Evolutionary conservation across 139 green algal genomes (phyloP).

Genomic region (Coccomyxa sp.): DNA sequence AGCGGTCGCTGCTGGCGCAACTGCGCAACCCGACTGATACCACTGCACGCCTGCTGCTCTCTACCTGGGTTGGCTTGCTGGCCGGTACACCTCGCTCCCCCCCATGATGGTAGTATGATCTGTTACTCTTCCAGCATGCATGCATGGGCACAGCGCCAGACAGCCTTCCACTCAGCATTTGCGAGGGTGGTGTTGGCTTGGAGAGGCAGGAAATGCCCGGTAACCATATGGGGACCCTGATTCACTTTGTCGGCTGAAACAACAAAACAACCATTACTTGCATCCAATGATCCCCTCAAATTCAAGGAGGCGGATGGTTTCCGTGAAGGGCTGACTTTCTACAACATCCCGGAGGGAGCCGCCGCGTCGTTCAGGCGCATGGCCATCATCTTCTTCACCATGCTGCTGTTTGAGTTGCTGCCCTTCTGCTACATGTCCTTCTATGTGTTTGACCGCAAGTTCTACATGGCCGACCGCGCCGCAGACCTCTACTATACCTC

Average conservation of each 20-base stretch:
- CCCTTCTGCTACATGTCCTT: conserved; percentile 63
- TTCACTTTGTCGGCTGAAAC: no score
- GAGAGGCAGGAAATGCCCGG: no score
- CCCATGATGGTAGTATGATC: neutral
- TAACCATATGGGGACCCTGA: no score
- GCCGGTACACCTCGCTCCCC: conserved; percentile 5
- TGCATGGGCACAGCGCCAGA: no score
- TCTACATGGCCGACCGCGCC: conserved; percentile 44
- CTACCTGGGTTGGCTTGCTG: conserved; percentile 54
- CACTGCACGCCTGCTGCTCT: conserved; percentile 48
- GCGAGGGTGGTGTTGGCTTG: no score
- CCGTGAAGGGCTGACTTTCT: conserved; percentile 51
- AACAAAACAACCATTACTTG: no score
- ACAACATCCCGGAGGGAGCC: conserved; percentile 27
- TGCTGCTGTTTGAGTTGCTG: conserved; percentile 56
- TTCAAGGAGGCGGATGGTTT: no score
- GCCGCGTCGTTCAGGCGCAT: conserved; percentile 21
- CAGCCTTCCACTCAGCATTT: no score
- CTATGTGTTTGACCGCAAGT: conserved; percentile 55
- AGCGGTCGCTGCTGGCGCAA: conserved; percentile 5
- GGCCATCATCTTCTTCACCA: conserved; percentile 32
- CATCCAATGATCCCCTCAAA: no score
- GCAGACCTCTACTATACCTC: conserved; percentile 49
- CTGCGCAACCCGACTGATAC: conserved; percentile 58
- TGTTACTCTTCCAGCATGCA: no score